Percentiles rank a stretch among this genome's conserved stretches.
These are phyloP conservation scores for Coemansia sp. DNA, from an alignment of 192 early-diverging fungal species.

Conservation along the genomic window DNA sequence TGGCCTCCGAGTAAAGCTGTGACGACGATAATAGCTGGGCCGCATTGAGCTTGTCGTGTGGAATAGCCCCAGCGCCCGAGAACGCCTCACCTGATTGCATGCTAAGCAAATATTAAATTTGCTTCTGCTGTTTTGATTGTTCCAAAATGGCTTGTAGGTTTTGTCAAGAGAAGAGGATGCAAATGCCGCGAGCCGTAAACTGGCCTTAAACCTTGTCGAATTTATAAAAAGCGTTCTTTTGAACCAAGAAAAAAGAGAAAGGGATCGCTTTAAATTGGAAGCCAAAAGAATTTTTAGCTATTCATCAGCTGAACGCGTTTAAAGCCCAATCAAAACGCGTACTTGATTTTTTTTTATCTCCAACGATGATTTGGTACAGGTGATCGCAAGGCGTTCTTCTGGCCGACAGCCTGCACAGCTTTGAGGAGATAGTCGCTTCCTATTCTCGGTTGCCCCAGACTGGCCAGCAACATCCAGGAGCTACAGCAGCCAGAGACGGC, in stretches of 20 bases:
- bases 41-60: neutral
- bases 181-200: too few relatives aligned
- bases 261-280: neutral
- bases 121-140: neutral
- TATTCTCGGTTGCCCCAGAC: too few relatives aligned
- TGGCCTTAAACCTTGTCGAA: too few relatives aligned
- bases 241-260: constrained; percentile 2
- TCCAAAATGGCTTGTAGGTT: neutral
- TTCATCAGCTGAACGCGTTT: constrained; percentile 7
- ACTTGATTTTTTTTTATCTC: constrained; percentile 4
- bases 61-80: neutral
- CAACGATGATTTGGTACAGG: neutral
- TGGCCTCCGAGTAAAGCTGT: neutral
- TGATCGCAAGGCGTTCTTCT: too few relatives aligned
- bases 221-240: too few relatives aligned
- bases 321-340: constrained; percentile 8
- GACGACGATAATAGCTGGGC: neutral
- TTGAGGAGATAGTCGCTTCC: too few relatives aligned
- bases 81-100: constrained; percentile 8
- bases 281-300: neutral
- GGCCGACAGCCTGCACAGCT: too few relatives aligned
- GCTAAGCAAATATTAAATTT: neutral
- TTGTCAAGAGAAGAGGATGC: neutral
- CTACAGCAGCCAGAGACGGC: too few relatives aligned
- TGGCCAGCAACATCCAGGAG: too few relatives aligned